phyloP scores from a whole-genome alignment of 2,329 filamentous ascomycete genomes.

The Magnaporthiopsis rhizophila region DNA sequence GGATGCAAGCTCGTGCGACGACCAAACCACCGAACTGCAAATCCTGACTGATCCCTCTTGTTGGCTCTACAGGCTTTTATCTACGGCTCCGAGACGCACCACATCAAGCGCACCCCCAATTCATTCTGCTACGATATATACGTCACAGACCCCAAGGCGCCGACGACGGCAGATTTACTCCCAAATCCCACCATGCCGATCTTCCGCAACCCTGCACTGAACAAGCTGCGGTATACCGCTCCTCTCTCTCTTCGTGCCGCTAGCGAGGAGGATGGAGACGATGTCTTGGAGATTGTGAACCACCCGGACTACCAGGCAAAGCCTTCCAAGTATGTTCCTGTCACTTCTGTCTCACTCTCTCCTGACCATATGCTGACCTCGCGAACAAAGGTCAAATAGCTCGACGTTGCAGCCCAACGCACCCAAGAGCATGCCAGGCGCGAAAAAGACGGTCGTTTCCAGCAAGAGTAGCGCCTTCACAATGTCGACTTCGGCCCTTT shows the following conservation, averaged over 20 bases:
- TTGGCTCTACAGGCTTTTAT: conserved; percentile 37
- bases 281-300: conserved; percentile 10
- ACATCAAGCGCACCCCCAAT: conserved; percentile 26
- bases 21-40: neutral
- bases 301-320: conserved; percentile 2
- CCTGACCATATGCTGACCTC: conserved; percentile 1
- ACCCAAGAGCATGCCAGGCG: conserved; percentile 12
- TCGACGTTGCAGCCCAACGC: conserved; percentile 5
- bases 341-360: neutral
- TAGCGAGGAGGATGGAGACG: conserved; percentile 13
- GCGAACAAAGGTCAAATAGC: neutral
- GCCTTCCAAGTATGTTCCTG: conserved; percentile 5
- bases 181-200: conserved; percentile 43
- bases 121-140: conserved; percentile 48
- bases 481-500: conserved; percentile 11
- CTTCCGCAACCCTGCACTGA: conserved; percentile 32
- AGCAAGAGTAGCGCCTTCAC: conserved; percentile 9
- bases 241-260: conserved; percentile 10
- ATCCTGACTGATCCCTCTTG: neutral
- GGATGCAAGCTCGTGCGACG: neutral
- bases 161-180: conserved; percentile 37
- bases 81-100: conserved; percentile 43
- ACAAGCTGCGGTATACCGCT: conserved; percentile 11
- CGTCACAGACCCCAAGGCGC: conserved; percentile 41
- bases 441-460: conserved; percentile 14